These are phyloP conservation scores for Volvox reticuliferus DNA, from an alignment of 139 green algal genomes.

Conservation along the genomic window DNA sequence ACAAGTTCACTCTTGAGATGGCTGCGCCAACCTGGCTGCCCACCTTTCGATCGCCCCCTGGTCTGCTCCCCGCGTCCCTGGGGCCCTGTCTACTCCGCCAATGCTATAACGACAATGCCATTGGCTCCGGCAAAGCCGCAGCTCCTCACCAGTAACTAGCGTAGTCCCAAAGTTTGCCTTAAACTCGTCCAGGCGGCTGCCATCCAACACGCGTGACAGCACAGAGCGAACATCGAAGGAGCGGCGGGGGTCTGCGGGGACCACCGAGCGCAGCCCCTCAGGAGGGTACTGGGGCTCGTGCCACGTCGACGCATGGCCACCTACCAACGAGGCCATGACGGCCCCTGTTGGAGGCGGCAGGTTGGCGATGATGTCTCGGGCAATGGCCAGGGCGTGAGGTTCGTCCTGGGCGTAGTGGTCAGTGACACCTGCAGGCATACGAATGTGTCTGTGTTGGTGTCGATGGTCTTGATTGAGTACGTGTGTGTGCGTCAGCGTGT, in stretches of 20 bases:
- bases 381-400: constrained; percentile 84
- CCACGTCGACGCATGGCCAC: constrained; percentile 48
- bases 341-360: constrained; percentile 8
- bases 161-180: constrained; percentile 92
- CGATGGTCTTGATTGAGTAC: too few species aligned
- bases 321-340: not conserved
- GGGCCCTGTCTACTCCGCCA: too few species aligned
- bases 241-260: constrained; percentile 74
- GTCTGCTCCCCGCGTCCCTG: too few species aligned
- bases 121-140: too few species aligned
- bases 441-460: too few species aligned
- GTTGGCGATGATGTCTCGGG: constrained; percentile 75
- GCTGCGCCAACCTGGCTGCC: too few species aligned
- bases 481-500: too few species aligned
- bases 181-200: constrained; percentile 92
- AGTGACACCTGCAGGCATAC: constrained; percentile 65
- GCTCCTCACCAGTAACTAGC: constrained; percentile 83
- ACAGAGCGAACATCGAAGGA: constrained; percentile 84
- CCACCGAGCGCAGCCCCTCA: constrained; percentile 69
- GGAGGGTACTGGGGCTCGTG: constrained; percentile 81
- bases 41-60: too few species aligned
- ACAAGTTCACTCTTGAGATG: too few species aligned
- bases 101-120: too few species aligned
- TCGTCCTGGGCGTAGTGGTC: constrained; percentile 92
- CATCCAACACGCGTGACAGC: constrained; percentile 87